Base-by-base conservation (phyloP, 1,139 yeast genomes). In the Lodderomyces parapsilosis region DNA sequence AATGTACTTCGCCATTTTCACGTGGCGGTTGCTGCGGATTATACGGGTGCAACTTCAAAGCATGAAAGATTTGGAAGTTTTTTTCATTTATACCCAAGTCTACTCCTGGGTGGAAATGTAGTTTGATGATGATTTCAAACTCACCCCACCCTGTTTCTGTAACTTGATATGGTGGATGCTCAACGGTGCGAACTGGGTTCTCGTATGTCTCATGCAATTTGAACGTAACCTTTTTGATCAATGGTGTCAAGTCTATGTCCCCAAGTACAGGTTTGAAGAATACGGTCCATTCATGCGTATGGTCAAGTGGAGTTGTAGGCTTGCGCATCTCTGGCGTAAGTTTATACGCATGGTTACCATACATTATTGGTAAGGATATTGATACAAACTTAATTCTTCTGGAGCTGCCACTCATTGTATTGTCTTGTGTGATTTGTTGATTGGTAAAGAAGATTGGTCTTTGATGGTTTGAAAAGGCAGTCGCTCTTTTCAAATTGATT, bases 101-200 rank as follows among this genome's bases (percentile, higher is more conserved):
- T 14, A 95, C 85, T 27, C 89, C 96, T 20, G 84, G 76, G 36
- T 84, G 86, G 64, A 93, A 93, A 62, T 84, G 91, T 27, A 93
- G 79, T 61, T 91, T 88, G 45, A 93, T 83, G 33, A 86, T 80
- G 49, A 94, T 86, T 58, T 93, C 99, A 65, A 93, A 93, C 63
- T 93, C 99, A 49, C 99, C 99, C 99, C 99, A 93, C 0, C 99
- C 99, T 0, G 98, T 88, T 59, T 94, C 99, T 1, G 96, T 87
- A 11, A 93, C 91, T 60, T 91, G 95, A 56, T 86, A 93, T 0
- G 99, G 99, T 2, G 97, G 97, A 27, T 74, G 63, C 51, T 93
- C 99, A 6, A 93, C 75, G 1, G 94, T 76, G 45, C 99, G 69
- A 14, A 90, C 81, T 1, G 97, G 81, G 53, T 83, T 87, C 10